Evolutionary conservation across 2,329 filamentous ascomycete genomes (phyloP).

Genomic region (Talaromyces amestolkiae): DNA sequence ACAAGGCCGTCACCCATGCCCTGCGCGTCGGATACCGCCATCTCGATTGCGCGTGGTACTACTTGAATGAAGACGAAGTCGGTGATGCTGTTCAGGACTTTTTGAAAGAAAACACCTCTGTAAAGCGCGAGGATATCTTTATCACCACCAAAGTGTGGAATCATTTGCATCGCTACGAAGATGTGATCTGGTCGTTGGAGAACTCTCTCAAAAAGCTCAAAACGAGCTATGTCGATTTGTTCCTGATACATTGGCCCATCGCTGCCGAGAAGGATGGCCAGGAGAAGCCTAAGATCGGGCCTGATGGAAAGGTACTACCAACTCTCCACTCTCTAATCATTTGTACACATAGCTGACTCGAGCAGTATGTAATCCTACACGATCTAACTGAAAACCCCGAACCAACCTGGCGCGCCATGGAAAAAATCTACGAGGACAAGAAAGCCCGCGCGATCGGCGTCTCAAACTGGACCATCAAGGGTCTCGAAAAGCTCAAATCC

Average conservation of each 20-base stretch:
- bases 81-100: conserved; percentile 56
- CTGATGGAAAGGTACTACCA: conserved; percentile 50
- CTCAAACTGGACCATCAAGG: conserved; percentile 66
- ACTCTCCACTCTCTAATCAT: not conserved
- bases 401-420: conserved; percentile 66
- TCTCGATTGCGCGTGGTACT: conserved; percentile 57
- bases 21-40: conserved; percentile 54
- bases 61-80: conserved; percentile 55
- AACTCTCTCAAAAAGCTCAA: conserved; percentile 64
- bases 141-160: conserved; percentile 55
- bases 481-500: conserved; percentile 48
- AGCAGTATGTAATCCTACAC: conserved; percentile 60
- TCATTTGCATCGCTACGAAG: conserved; percentile 49
- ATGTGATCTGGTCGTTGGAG: conserved; percentile 53
- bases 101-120: conserved; percentile 47
- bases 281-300: conserved; percentile 49
- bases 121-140: conserved; percentile 53
- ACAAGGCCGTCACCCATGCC: conserved; percentile 53
- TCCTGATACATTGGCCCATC: conserved; percentile 56
- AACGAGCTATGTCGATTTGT: conserved; percentile 70
- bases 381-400: conserved; percentile 63
- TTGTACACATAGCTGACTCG: not conserved
- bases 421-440: conserved; percentile 58
- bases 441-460: conserved; percentile 70
- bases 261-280: conserved; percentile 51